Conservation (phyloP, 169 alveolate species). For the Fabrea salina region DNA sequence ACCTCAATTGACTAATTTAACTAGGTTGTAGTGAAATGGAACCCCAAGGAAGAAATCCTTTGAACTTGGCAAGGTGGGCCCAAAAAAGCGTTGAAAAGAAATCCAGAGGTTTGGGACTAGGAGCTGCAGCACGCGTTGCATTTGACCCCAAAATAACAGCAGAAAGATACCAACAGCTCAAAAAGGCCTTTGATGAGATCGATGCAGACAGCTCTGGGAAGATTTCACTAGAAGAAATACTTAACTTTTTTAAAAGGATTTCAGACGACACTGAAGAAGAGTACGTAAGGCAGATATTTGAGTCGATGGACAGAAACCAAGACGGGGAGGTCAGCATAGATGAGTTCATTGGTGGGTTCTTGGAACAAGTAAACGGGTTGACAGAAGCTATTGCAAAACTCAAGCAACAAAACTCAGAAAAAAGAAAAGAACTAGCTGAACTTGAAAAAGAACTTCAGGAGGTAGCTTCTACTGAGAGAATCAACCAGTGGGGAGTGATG, state of each 20-base stretch:
- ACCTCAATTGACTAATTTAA: too few species aligned
- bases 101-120: background rate
- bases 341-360: background rate
- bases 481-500: slow-evolving; percentile 48
- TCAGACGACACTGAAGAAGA: background rate
- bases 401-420: slow-evolving; percentile 27
- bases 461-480: slow-evolving; percentile 29
- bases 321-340: slow-evolving; percentile 25
- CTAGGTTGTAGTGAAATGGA: too few species aligned
- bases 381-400: slow-evolving; percentile 29
- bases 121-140: background rate
- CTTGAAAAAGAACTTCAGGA: background rate
- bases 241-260: background rate
- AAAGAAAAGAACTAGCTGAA: slow-evolving; percentile 25
- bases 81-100: background rate
- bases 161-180: background rate
- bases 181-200: background rate
- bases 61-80: slow-evolving; percentile 14
- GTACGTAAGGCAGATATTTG: slow-evolving; percentile 13
- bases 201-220: slow-evolving; percentile 3
- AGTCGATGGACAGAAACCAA: slow-evolving; percentile 15
- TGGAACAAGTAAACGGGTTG: slow-evolving; percentile 10
- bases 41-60: background rate
- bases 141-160: slow-evolving; percentile 7
- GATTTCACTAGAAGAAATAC: background rate